phyloP scores from a whole-genome alignment of 495 filamentous ascomycete genomes.

The Symbiotaphrina buchneri region DNA sequence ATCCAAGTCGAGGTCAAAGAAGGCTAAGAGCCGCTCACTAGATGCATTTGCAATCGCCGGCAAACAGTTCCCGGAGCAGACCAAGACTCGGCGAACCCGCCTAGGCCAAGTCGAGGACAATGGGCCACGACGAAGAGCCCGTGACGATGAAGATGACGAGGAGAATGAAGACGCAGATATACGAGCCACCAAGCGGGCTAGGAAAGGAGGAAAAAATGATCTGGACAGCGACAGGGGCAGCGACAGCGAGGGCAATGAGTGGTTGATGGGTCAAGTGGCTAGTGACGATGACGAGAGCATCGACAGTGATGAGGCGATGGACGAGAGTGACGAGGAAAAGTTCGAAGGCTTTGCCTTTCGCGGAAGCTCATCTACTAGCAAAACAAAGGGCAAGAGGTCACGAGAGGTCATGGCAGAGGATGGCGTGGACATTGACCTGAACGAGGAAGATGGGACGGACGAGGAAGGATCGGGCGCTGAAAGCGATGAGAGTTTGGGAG shows the following conservation, averaged over 20 bases:
- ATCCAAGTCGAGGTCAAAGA: no score
- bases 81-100: no score
- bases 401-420: slow-evolving; percentile 8
- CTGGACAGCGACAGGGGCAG: slow-evolving; percentile 5
- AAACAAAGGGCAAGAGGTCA: slow-evolving; percentile 16
- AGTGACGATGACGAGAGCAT: slow-evolving; percentile 47
- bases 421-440: slow-evolving; percentile 23
- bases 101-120: no score
- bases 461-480: slow-evolving; percentile 27
- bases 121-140: no score
- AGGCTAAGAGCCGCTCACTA: no score
- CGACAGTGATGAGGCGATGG: slow-evolving; percentile 47
- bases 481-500: slow-evolving; percentile 43
- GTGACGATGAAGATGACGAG: no score
- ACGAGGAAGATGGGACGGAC: slow-evolving; percentile 20
- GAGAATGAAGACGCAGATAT: no score
- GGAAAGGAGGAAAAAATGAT: no score
- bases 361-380: slow-evolving; percentile 30
- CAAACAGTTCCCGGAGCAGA: no score
- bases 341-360: slow-evolving; percentile 59
- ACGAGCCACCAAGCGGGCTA: no score
- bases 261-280: slow-evolving; percentile 37
- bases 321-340: slow-evolving; percentile 56
- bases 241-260: slow-evolving; percentile 76
- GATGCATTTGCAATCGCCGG: no score